Base-by-base conservation (phyloP, 1,284 basidiomycete genomes). In the Microbotryum intermedium region DNA sequence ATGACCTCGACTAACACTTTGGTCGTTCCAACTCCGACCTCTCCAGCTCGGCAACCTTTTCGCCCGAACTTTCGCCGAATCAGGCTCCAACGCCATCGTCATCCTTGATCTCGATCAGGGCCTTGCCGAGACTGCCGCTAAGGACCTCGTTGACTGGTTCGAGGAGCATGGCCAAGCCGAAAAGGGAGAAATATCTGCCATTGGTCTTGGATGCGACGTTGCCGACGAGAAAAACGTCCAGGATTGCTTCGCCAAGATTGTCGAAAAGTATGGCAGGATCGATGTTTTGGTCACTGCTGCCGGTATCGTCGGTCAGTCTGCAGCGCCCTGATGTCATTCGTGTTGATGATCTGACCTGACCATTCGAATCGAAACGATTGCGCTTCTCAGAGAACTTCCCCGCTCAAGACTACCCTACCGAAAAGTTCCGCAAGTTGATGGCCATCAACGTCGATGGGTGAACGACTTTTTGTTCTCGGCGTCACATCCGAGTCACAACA, bases 381-480 rank as follows among this genome's bases (percentile, higher is more conserved):
- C 59, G 44, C 70, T 90, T 91, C 67, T 85, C 90, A 69, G 89
- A 95, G 76, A 95, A 95, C 79, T 90, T 86, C 76, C 79, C 88
- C 42, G 91, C 92, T 1, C 34, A 49, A 23, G 54, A 86, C 59
- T 90, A 94, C 77, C 90, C 91, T 4, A 83, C 84, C 60, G 85
- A 88, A 68, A 84, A 86, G 62, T 84, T 73, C 58, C 66, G 67
- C 60, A 72, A 72, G 72, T 78, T 97, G 56, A 87, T 88, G 72
- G 90, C 91, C 72, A 85, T 97, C 79, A 97, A 97, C 74, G 87
- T 97, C 57, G 89, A 94, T 73, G 92, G 91, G 55, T 82, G 70
- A 26, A 72, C 70, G 18, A 39, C 34, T 13, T 39, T 39, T 39
- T 39, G 34, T 16, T 39, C 34, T 39, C 10, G 34, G 34, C 18